phyloP scores from a whole-genome alignment of 208 protist genomes.

The Acanthamoeba comandoni region DNA sequence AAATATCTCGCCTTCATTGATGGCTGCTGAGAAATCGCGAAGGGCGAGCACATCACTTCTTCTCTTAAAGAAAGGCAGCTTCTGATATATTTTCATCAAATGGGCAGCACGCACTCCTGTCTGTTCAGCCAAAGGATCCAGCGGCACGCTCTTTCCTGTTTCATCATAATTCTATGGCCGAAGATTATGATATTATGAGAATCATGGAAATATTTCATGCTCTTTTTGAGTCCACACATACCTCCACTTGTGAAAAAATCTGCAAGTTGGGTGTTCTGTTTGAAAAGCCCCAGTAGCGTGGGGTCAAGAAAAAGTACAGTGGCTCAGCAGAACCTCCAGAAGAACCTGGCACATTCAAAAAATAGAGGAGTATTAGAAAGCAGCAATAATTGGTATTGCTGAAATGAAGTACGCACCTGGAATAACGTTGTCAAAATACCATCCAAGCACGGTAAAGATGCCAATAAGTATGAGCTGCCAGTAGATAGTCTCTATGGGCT shows the following conservation, averaged over 20 bases:
- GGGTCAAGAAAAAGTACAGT: conserved; percentile 79
- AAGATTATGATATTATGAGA: too few relatives aligned
- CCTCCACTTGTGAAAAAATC: too few relatives aligned
- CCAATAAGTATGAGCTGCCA: conserved; percentile 24
- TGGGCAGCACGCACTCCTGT: not conserved
- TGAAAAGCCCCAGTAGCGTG: conserved; percentile 80
- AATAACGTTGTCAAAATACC: conserved; percentile 68
- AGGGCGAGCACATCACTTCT: conserved; percentile 32
- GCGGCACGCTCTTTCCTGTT: too few relatives aligned
- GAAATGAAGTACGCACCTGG: not conserved
- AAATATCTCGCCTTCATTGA: conserved; percentile 82
- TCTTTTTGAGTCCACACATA: too few relatives aligned
- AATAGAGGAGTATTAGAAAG: too few relatives aligned
- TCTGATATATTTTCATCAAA: conserved; percentile 53
- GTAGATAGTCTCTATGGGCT: conserved; percentile 52
- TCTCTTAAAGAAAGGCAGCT: conserved; percentile 27
- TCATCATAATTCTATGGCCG: too few relatives aligned
- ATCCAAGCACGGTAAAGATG: conserved; percentile 40
- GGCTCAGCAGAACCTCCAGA: conserved; percentile 67
- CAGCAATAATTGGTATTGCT: not conserved
- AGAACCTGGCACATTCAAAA: not conserved
- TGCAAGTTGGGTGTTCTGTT: conserved; percentile 7
- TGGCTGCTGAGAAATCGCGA: conserved; percentile 63
- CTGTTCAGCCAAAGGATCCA: too few relatives aligned
- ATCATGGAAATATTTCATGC: too few relatives aligned